Base-by-base conservation (phyloP, 768 basidiomycete genomes). In the Mycena galericulata region DNA sequence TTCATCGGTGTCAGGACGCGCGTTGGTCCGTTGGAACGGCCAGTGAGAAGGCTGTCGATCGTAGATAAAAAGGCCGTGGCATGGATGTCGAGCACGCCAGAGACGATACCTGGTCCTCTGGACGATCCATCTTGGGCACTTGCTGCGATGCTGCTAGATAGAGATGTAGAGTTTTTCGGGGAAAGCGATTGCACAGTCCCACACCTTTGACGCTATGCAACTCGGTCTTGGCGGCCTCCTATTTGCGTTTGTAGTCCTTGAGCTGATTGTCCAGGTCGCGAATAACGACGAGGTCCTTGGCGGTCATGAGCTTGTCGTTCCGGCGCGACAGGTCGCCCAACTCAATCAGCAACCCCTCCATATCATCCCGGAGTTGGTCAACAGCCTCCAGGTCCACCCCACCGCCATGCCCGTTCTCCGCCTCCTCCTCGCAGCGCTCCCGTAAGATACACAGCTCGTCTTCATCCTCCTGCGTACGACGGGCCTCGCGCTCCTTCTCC, bases 201-300 rank as follows among this genome's bases (percentile, higher is more conserved):
- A 54, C 67, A 96, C 97, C 95, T 88, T 98, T 98, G 49, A 97
- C 85, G 73, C 93, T 95, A 64, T 97, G 87, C 62, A 99, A 81
- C 79, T 99, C 98, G 0, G 96, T 97, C 86, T 98, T 97, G 2
- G 95, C 95, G 69, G 92, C 88, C 78, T 98, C 96, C 75, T 97
- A 99, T 80, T 96, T 96, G 75, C 91, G 90, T 78, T 96, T 97
- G 83, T 96, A 98, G 64, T 96, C 96, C 77, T 92, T 93, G 30
- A 93, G 83, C 75, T 96, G 95, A 43, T 79, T 83, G 73, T 96
- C 92, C 32, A 97, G 85, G 68, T 95, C 92, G 20, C 88, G 90
- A 66, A 96, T 94, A 45, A 90, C 83, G 11, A 81, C 81, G 22
- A 89, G 85, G 75, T 99, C 98, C 72, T 92, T 90, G n/a, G 93